These are phyloP conservation scores for Diplosphaera chodatii DNA, from an alignment of 139 green algal species.

Conservation along the genomic window DNA sequence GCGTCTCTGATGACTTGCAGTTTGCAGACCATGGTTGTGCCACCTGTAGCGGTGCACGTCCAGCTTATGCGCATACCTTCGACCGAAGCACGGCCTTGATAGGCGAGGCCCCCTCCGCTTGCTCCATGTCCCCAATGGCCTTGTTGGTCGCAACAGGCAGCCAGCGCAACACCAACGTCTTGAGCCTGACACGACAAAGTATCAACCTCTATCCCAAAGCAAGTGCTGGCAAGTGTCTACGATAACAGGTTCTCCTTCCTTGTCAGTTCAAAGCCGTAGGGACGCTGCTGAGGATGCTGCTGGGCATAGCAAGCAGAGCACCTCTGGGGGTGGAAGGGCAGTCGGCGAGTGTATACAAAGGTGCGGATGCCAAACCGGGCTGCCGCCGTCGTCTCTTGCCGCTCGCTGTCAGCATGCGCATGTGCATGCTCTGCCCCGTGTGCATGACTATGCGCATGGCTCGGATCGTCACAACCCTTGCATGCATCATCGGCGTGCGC, in stretches of 20 bases:
- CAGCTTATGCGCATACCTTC: no score
- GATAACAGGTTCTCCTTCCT: no score
- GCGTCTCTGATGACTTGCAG: no score
- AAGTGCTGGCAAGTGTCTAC: no score
- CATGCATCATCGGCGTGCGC: background rate
- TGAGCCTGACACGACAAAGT: no score
- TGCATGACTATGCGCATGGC: constrained; percentile 19
- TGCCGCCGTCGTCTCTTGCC: constrained; percentile 51
- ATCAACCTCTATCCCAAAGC: no score
- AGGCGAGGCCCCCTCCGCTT: constrained; percentile 45
- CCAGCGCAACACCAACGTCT: constrained; percentile 81
- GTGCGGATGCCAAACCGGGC: constrained; percentile 77
- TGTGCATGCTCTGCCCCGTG: constrained; percentile 22
- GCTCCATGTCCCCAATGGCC: constrained; percentile 43
- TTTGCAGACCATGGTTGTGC: no score
- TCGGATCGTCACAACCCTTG: background rate
- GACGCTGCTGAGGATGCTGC: no score
- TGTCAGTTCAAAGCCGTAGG: no score
- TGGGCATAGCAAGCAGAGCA: no score
- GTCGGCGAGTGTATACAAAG: constrained; percentile 82
- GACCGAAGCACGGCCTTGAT: constrained; percentile 82
- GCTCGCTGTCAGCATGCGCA: no score
- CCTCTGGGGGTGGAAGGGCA: constrained; percentile 85
- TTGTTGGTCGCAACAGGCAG: constrained; percentile 78
- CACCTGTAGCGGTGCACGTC: no score